A percentile compares a stretch with the other conserved stretches of the same genome.
Evolutionary conservation across 495 filamentous ascomycete genomes (phyloP).

Genomic region (Penicillium roqueforti): DNA sequence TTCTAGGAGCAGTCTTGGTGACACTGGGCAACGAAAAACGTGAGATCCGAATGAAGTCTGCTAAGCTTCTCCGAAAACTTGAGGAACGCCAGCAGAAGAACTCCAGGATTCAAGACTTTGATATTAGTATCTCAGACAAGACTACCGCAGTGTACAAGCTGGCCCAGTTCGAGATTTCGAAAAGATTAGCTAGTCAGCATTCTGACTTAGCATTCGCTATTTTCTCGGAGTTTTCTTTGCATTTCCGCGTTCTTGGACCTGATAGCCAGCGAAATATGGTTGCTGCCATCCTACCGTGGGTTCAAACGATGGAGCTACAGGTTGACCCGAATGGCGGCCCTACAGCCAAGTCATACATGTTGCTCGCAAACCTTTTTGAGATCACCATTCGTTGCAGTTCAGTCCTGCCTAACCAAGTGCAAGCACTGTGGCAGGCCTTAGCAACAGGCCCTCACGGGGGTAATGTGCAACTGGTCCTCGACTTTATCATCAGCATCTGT

Average conservation of each 20-base stretch:
- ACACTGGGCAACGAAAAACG: slow-evolving; percentile 87
- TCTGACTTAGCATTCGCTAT: slow-evolving; percentile 84
- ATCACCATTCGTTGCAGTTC: slow-evolving; percentile 90
- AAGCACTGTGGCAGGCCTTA: slow-evolving; percentile 94
- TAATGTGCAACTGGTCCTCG: slow-evolving; percentile 91
- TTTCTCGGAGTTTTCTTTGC: slow-evolving; percentile 88
- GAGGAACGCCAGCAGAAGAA: slow-evolving; percentile 81
- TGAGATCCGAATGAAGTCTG: slow-evolving; percentile 82
- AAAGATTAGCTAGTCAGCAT: slow-evolving; percentile 81
- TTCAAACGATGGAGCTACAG: slow-evolving; percentile 88
- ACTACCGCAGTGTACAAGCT: slow-evolving; percentile 97
- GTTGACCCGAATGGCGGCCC: slow-evolving; percentile 93
- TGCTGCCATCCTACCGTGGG: slow-evolving; percentile 91
- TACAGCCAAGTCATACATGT: slow-evolving; percentile 86
- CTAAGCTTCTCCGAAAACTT: slow-evolving; percentile 72
- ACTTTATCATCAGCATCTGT: slow-evolving; percentile 93
- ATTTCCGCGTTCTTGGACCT: slow-evolving; percentile 79
- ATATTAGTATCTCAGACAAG: slow-evolving; percentile 97
- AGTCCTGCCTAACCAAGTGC: slow-evolving; percentile 89
- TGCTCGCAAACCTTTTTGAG: slow-evolving; percentile 91
- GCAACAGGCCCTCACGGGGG: slow-evolving; percentile 89
- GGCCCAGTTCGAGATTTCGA: slow-evolving; percentile 94
- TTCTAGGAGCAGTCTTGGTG: slow-evolving; percentile 81
- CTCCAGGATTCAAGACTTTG: slow-evolving; percentile 92
- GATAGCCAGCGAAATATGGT: slow-evolving; percentile 90